These are phyloP conservation scores for Onygenales sp. DNA, from an alignment of 2,329 filamentous ascomycete species.

Conservation along the genomic window DNA sequence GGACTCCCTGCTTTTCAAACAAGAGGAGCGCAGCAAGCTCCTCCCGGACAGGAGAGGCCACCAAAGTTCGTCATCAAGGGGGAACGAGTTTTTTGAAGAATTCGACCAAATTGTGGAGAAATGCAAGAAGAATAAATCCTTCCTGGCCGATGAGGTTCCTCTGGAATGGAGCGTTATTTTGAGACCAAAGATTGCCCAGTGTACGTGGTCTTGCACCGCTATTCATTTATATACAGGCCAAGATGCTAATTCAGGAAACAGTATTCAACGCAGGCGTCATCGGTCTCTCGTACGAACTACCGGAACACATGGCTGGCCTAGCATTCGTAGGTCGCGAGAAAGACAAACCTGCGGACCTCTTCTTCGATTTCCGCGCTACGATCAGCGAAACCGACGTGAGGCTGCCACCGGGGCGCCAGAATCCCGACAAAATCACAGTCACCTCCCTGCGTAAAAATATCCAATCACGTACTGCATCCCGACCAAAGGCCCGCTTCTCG, in stretches of 20 bases:
- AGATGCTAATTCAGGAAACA: constrained; percentile 8
- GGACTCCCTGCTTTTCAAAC: constrained; percentile 30
- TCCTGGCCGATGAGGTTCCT: constrained; percentile 22
- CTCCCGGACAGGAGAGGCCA: constrained; percentile 29
- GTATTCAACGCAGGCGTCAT: constrained; percentile 41
- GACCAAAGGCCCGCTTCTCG: constrained; percentile 29
- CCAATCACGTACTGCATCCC: constrained; percentile 10
- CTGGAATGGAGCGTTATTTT: constrained; percentile 32
- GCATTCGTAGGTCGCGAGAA: constrained; percentile 31
- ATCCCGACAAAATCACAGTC: constrained; percentile 24
- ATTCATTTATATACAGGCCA: background rate
- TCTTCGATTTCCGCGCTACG: constrained; percentile 32
- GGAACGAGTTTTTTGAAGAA: constrained; percentile 18
- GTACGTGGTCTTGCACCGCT: constrained; percentile 10
- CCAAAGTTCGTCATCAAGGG: constrained; percentile 28
- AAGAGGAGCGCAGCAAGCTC: constrained; percentile 28
- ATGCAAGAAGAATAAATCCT: constrained; percentile 23
- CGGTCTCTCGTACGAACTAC: constrained; percentile 6
- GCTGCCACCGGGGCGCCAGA: constrained; percentile 18
- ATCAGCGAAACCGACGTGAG: constrained; percentile 13
- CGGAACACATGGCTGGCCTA: constrained; percentile 22
- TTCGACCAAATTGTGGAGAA: constrained; percentile 10
- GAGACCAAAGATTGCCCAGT: constrained; percentile 34
- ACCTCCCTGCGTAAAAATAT: constrained; percentile 21
- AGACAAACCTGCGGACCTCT: constrained; percentile 31